Percentiles rank a stretch among this genome's conserved stretches.
phyloP scores from a whole-genome alignment of 306 rosid genomes.

The Corylus avellana region DNA sequence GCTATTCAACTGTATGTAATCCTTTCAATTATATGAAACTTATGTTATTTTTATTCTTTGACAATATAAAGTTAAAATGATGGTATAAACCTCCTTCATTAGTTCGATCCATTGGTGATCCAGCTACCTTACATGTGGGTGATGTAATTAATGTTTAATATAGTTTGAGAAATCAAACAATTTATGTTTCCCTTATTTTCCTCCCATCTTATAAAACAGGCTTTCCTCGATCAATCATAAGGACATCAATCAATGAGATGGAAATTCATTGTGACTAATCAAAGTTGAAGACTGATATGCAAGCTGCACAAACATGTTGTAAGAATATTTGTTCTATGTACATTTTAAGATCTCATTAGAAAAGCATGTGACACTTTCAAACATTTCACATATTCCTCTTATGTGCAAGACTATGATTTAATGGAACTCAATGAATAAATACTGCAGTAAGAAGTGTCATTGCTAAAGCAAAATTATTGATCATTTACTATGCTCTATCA shows the following conservation, averaged over 20 bases:
- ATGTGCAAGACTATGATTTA: background rate
- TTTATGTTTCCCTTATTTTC: background rate
- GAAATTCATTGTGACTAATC: background rate
- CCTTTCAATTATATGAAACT: background rate
- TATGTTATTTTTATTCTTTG: background rate
- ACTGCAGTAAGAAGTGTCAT: slow-evolving; percentile 8
- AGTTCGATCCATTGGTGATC: background rate
- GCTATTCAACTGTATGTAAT: slow-evolving; percentile 16
- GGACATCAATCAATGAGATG: slow-evolving; percentile 4
- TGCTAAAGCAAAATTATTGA: background rate
- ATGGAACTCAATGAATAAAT: background rate
- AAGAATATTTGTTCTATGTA: slow-evolving; percentile 1
- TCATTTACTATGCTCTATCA: background rate
- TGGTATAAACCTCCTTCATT: background rate
- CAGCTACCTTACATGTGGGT: background rate
- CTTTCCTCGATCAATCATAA: background rate
- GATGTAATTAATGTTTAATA: background rate
- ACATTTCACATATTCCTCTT: background rate
- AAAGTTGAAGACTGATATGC: slow-evolving; percentile 1
- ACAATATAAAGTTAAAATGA: background rate
- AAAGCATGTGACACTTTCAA: background rate
- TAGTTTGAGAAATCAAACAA: background rate
- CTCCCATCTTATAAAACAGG: slow-evolving; percentile 10
- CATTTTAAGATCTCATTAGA: slow-evolving; percentile 8
- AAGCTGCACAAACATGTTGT: slow-evolving; percentile 5